Percentiles rank a stretch among this genome's conserved stretches.
These are phyloP conservation scores for Avena sativa DNA, from an alignment of 176 grass and related monocot species.

Conservation along the genomic window DNA sequence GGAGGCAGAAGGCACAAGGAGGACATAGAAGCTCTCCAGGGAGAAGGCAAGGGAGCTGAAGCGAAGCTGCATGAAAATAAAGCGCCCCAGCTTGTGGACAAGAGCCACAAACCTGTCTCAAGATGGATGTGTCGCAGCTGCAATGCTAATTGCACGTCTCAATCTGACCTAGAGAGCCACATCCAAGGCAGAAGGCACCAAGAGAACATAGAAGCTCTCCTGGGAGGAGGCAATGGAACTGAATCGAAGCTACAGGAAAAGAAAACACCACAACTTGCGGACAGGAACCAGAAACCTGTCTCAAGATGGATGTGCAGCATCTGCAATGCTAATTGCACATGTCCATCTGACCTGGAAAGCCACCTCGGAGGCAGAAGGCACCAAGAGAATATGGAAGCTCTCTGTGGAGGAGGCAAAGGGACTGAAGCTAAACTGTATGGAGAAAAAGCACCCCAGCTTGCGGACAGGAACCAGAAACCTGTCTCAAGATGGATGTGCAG, in stretches of 20 bases:
- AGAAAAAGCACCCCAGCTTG: too few species aligned
- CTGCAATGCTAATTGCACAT: constrained; percentile 36
- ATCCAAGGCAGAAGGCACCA: constrained; percentile 39
- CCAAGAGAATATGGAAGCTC: constrained; percentile 21
- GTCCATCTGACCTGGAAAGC: constrained; percentile 10
- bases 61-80: constrained; percentile 4
- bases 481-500: too few species aligned
- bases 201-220: constrained; percentile 5
- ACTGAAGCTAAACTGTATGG: not conserved
- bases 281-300: not conserved
- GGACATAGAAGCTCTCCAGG: constrained; percentile 7
- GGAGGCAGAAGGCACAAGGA: constrained; percentile 34
- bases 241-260: constrained; percentile 14
- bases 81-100: not conserved
- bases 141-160: constrained; percentile 31
- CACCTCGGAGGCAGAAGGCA: constrained; percentile 44
- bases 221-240: not conserved
- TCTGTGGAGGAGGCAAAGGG: not conserved
- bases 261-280: not conserved
- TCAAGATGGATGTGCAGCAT: constrained; percentile 43
- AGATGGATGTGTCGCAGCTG: constrained; percentile 40
- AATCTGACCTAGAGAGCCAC: constrained; percentile 28
- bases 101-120: not conserved
- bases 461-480: too few species aligned
- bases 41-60: not conserved